Conservation (phyloP, 2,329 filamentous ascomycete species). For the Penicillium polonicum region DNA sequence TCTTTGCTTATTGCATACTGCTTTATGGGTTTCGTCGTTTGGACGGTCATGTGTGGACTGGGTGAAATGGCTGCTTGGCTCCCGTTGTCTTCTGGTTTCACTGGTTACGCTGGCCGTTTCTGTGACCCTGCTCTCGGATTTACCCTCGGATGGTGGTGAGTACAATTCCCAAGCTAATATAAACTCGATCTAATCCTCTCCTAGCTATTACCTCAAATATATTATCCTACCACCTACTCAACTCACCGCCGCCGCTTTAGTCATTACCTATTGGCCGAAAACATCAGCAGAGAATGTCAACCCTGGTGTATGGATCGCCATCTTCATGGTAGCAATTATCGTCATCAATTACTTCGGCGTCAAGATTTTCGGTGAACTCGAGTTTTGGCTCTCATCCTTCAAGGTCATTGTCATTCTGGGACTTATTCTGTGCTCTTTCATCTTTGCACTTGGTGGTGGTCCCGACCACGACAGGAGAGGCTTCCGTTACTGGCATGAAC, state of each 20-base stretch:
- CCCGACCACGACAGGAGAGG: constrained; percentile 67
- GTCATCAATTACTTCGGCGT: constrained; percentile 67
- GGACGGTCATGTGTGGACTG: constrained; percentile 27
- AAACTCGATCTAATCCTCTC: background rate
- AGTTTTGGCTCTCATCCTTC: constrained; percentile 46
- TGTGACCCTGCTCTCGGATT: constrained; percentile 47
- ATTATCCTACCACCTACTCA: constrained; percentile 5
- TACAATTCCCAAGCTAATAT: constrained; percentile 42
- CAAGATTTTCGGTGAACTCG: constrained; percentile 67
- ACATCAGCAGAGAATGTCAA: constrained; percentile 8
- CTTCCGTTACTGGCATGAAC: constrained; percentile 61
- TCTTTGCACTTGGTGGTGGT: constrained; percentile 77
- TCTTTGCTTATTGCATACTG: constrained; percentile 39
- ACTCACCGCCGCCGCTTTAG: constrained; percentile 28
- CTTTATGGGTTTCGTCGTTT: constrained; percentile 36
- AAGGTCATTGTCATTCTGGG: constrained; percentile 68
- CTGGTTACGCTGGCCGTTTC: constrained; percentile 44
- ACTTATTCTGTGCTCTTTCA: constrained; percentile 69
- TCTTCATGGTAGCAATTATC: constrained; percentile 26
- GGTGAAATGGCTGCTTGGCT: constrained; percentile 47
- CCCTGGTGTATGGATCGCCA: background rate
- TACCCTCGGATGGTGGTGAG: constrained; percentile 38
- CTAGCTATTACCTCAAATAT: constrained; percentile 6
- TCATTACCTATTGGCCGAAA: constrained; percentile 17
- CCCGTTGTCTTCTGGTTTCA: constrained; percentile 42